These are phyloP conservation scores for Pascua sp. DNA, from an alignment of 1,284 basidiomycete genomes.

Conservation along the genomic window DNA sequence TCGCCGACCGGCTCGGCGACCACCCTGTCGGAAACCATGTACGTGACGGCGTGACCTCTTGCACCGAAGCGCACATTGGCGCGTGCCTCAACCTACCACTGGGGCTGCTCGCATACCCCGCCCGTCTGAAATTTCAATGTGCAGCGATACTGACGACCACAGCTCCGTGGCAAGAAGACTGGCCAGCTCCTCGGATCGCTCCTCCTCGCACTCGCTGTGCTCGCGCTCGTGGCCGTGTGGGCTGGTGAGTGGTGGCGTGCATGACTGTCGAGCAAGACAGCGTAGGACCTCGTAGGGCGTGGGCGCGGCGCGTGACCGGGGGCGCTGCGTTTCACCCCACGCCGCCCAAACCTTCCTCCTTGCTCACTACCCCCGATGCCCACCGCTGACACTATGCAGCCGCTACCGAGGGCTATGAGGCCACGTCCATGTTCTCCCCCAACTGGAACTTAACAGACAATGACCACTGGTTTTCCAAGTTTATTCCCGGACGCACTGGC, in stretches of 20 bases:
- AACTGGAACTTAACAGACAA: conserved; percentile 22
- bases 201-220: conserved; percentile 13
- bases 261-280: neutral
- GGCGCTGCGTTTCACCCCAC: neutral
- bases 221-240: conserved; percentile 17
- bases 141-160: neutral
- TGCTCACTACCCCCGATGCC: neutral
- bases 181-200: conserved; percentile 7
- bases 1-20: conserved; percentile 17
- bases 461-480: conserved; percentile 24
- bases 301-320: neutral
- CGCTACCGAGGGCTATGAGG: conserved; percentile 19
- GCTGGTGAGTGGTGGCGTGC: conserved; percentile 11
- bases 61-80: neutral
- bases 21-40: conserved; percentile 13
- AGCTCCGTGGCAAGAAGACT: conserved; percentile 16
- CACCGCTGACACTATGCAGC: conserved; percentile 7
- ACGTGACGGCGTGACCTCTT: neutral
- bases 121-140: neutral
- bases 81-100: neutral
- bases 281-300: too few species aligned
- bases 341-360: neutral
- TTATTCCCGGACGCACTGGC: conserved; percentile 12
- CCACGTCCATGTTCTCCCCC: conserved; percentile 12
- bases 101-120: neutral